Evolutionary conservation across 148 eudicot genomes (phyloP).

Genomic region (Chenopodium formosanum): DNA sequence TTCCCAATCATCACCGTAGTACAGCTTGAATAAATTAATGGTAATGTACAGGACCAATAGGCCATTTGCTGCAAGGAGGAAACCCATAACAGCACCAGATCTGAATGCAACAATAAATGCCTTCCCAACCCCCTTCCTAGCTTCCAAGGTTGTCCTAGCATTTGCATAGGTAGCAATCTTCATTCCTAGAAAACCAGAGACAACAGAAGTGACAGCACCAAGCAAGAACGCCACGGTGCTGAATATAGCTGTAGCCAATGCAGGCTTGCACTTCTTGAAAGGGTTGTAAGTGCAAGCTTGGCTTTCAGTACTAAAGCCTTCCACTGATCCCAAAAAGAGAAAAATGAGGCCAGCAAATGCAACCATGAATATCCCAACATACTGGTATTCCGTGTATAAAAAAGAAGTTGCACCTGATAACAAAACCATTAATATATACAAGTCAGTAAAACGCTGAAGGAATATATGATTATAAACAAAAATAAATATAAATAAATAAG

Average conservation of each 20-base stretch:
- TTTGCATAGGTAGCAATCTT: conserved; percentile 91
- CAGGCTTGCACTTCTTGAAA: conserved; percentile 72
- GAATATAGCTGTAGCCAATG: conserved; percentile 78
- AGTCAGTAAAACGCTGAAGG: conserved; percentile 9
- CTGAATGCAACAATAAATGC: conserved; percentile 80
- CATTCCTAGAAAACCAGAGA: conserved; percentile 95
- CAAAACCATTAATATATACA: conserved; percentile 35
- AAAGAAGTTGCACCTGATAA: conserved; percentile 58
- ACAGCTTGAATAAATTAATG: conserved; percentile 75
- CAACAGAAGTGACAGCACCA: conserved; percentile 73
- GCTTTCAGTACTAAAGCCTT: conserved; percentile 74
- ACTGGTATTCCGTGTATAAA: conserved; percentile 67
- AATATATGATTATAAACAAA: not conserved
- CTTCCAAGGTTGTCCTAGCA: conserved; percentile 87
- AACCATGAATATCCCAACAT: conserved; percentile 82
- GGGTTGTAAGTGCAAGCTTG: conserved; percentile 65
- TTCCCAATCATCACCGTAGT: conserved; percentile 94
- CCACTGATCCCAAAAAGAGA: conserved; percentile 86
- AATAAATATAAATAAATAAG: no score
- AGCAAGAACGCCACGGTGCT: conserved; percentile 77
- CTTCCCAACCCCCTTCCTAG: conserved; percentile 91
- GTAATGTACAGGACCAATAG: conserved; percentile 63
- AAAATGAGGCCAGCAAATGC: conserved; percentile 79
- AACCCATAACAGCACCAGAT: conserved; percentile 95
- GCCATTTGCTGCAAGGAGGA: conserved; percentile 91